Evolutionary conservation across 1,139 yeast genomes (phyloP).

Genomic region (Sugiyamaella xylanicola): DNA sequence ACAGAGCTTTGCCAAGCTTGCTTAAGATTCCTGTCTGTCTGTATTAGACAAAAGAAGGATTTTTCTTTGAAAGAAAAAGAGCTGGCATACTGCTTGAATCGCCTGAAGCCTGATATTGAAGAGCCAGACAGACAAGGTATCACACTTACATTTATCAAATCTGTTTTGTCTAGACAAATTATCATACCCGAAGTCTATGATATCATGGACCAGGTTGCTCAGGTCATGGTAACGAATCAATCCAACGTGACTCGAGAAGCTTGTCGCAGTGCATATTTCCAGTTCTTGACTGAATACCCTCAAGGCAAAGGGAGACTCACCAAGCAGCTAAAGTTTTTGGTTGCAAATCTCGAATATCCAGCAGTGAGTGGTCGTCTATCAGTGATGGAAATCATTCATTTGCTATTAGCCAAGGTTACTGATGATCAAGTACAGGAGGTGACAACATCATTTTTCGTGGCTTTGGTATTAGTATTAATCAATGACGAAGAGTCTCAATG

Average conservation of each 20-base stretch:
- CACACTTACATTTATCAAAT: slow-evolving; percentile 79
- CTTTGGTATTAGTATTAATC: slow-evolving; percentile 73
- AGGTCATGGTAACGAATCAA: slow-evolving; percentile 89
- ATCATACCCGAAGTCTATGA: slow-evolving; percentile 90
- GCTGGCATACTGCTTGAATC: slow-evolving; percentile 70
- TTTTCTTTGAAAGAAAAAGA: slow-evolving; percentile 71
- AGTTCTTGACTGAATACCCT: slow-evolving; percentile 90
- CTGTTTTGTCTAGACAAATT: slow-evolving; percentile 71
- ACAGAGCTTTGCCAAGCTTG: slow-evolving; percentile 83
- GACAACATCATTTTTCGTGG: slow-evolving; percentile 78
- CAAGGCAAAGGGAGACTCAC: slow-evolving; percentile 87
- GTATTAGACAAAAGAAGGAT: slow-evolving; percentile 69
- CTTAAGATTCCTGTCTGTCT: slow-evolving; percentile 70
- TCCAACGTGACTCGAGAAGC: slow-evolving; percentile 80
- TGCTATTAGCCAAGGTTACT: slow-evolving; percentile 68
- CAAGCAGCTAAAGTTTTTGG: slow-evolving; percentile 78
- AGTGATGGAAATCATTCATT: slow-evolving; percentile 81
- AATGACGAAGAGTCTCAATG: slow-evolving; percentile 81
- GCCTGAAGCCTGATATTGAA: slow-evolving; percentile 83
- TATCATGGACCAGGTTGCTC: slow-evolving; percentile 76
- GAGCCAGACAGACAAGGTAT: slow-evolving; percentile 89
- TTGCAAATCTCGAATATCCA: slow-evolving; percentile 83
- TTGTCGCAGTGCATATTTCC: slow-evolving; percentile 81
- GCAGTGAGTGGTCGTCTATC: slow-evolving; percentile 87
- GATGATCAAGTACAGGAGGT: slow-evolving; percentile 59